Conservation (phyloP, 2,329 filamentous ascomycete genomes). For the Epichloe glyceriae region DNA sequence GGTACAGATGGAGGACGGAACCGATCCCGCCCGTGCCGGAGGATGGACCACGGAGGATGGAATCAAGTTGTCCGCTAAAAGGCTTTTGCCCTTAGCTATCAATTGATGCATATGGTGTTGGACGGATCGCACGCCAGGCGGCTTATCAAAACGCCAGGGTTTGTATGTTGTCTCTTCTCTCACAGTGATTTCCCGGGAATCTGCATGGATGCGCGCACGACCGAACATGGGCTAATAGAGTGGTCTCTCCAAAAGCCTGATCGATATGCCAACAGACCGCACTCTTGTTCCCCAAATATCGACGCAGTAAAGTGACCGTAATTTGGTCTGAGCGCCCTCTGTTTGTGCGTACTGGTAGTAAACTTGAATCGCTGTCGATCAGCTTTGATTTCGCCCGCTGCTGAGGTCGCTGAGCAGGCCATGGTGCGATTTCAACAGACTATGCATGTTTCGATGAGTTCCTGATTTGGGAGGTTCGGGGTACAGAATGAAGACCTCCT, state of each 20-base stretch:
- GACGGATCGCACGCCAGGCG: background rate
- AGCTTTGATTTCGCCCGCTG: no score
- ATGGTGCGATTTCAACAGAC: no score
- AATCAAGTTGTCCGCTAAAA: background rate
- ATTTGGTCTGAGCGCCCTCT: background rate
- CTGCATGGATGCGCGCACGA: constrained; percentile 10
- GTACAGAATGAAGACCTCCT: no score
- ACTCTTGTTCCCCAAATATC: no score
- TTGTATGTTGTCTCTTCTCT: constrained; percentile 18
- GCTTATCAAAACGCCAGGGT: background rate
- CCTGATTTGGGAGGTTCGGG: no score
- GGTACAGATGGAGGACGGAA: background rate
- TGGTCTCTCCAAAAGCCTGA: background rate
- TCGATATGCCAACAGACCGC: no score
- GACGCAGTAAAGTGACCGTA: background rate
- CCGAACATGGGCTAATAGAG: background rate
- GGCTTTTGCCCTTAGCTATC: background rate
- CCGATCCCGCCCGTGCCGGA: background rate
- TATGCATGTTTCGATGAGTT: no score
- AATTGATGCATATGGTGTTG: background rate
- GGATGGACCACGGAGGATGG: background rate
- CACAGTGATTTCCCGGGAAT: constrained; percentile 9
- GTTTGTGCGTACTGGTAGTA: no score
- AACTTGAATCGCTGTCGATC: no score
- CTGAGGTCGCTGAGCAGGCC: no score